Conservation (phyloP, 2,329 filamentous ascomycete genomes). For the Pseudogymnoascus sp. region DNA sequence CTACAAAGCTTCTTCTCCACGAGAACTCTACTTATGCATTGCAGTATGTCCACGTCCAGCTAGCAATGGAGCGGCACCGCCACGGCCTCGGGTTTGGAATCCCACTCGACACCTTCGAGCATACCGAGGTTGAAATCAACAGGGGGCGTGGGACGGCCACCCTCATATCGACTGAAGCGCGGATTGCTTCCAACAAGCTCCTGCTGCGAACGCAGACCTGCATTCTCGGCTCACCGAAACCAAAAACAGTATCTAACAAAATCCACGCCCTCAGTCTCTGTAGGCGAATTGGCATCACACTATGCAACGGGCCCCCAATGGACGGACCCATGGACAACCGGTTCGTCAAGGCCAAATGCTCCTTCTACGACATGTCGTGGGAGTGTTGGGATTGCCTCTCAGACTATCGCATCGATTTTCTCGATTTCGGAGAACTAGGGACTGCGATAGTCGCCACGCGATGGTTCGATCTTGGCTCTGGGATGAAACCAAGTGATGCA, state of each 20-base stretch:
- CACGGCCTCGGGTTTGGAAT: background rate
- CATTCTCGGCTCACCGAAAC: constrained; percentile 12
- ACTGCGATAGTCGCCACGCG: constrained; percentile 12
- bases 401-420: constrained; percentile 14
- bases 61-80: too few relatives aligned
- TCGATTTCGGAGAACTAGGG: constrained; percentile 13
- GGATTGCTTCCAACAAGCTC: constrained; percentile 16
- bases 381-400: constrained; percentile 13
- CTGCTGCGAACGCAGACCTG: constrained; percentile 18
- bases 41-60: too few relatives aligned
- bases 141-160: background rate
- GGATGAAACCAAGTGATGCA: constrained; percentile 13
- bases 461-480: constrained; percentile 17
- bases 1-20: too few relatives aligned
- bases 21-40: too few relatives aligned
- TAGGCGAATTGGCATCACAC: background rate
- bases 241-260: background rate
- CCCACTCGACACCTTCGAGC: background rate
- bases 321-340: constrained; percentile 10
- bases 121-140: background rate
- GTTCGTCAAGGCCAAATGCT: background rate
- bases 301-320: constrained; percentile 10
- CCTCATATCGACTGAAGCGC: constrained; percentile 16
- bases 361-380: background rate
- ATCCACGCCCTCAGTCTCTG: background rate